Percentiles rank a stretch among this genome's conserved stretches.
phyloP scores from a whole-genome alignment of 768 basidiomycete genomes.

The Mycena leptocephala region DNA sequence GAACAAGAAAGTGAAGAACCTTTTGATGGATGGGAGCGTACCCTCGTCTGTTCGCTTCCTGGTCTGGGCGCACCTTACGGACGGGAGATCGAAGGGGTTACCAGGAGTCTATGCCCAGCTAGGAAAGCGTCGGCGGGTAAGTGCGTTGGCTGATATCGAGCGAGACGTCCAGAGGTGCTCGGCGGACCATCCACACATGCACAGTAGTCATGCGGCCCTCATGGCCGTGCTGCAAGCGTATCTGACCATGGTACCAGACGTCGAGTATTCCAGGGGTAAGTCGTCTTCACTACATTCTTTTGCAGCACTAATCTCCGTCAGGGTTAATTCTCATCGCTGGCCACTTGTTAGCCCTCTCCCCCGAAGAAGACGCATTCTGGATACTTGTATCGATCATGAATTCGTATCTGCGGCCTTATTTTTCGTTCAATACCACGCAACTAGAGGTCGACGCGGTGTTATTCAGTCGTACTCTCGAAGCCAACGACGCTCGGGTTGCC shows the following conservation, averaged over 20 bases:
- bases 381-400: conserved; percentile 93
- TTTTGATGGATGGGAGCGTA: conserved; percentile 80
- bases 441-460: conserved; percentile 85
- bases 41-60: conserved; percentile 89
- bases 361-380: conserved; percentile 94
- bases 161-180: conserved; percentile 71
- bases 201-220: conserved; percentile 71
- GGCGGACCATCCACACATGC: conserved; percentile 71
- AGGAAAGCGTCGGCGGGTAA: conserved; percentile 68
- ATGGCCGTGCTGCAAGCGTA: conserved; percentile 80
- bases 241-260: conserved; percentile 89
- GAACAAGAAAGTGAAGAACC: conserved; percentile 84
- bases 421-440: conserved; percentile 72
- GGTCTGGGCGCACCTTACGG: conserved; percentile 89
- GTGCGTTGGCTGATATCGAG: conserved; percentile 69
- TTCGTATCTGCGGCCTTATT: conserved; percentile 85
- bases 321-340: conserved; percentile 82
- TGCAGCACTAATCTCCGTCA: conserved; percentile 42
- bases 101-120: conserved; percentile 80
- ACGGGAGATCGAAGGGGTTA: conserved; percentile 80
- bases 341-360: conserved; percentile 80
- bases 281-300: conserved; percentile 20
- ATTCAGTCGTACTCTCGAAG: conserved; percentile 79
- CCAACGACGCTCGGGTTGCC: conserved; percentile 70
- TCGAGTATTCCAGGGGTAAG: conserved; percentile 77